Evolutionary conservation across 331 rosid species (phyloP), one percentile per base, ranked within the genome.

Genomic region (Rhamnella rubrinervis): DNA sequence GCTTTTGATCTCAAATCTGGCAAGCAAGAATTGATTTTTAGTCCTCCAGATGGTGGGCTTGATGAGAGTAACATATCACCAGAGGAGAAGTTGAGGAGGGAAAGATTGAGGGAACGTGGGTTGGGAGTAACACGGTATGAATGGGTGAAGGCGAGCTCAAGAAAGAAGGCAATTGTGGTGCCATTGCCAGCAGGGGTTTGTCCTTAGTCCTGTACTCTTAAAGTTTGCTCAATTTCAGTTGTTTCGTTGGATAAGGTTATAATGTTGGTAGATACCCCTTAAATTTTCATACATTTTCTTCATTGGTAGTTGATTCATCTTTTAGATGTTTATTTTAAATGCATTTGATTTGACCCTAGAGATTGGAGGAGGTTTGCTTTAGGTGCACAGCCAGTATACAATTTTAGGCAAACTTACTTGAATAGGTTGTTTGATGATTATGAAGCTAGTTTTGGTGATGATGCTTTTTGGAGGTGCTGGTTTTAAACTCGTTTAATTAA

Each of bases 181-280:
- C 97, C 97, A n/a, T 89, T 91, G 86, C 99, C 99, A 63, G 85
- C 87, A 35, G 99, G 99, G 97, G 99, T 93, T 71, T 60, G 97
- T 83, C 76, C 73, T 60, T 47, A 53, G 67, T 59, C 76, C 35
- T 72, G 17, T 61, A 19, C 55, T 71, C 6, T 9, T 11, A 44
- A 44, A 44, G 49, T 44, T 44, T 44, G 49, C 49, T 44, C 13
- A 44, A 44, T 8, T 44, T 44, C 13, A 11, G 4, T 7, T 44
- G 12, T 44, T 44, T 44, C 4, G 49, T 11, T 44, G 49, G 49
- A 44, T 44, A 44, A 44, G 49, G 1, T 8, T 44, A 44, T 44
- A 12, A 11, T 44, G 13, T 9, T 11, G 11, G 11, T 44, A 10
- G 1, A 44, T 9, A 7, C 14, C 4, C 49, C 49, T 44, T 10